These are phyloP conservation scores for Nitzschia sp. DNA, from an alignment of 108 stramenopile species.

Conservation along the genomic window DNA sequence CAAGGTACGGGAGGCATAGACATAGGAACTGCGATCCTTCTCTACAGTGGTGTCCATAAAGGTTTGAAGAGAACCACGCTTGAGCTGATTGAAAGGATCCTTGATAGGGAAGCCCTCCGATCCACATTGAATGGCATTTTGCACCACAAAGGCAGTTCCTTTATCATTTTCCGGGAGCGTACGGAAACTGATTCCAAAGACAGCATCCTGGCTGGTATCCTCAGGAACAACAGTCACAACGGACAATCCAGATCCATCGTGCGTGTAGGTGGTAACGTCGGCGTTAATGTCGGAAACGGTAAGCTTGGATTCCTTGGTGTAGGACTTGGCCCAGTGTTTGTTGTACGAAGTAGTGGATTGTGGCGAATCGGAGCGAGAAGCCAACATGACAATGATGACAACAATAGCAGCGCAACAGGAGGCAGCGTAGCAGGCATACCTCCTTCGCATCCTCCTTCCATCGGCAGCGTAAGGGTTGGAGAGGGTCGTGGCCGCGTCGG, in stretches of 20 bases:
- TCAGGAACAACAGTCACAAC: slow-evolving; percentile 76
- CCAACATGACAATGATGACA: background rate
- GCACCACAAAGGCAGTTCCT: slow-evolving; percentile 91
- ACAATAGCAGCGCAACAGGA: background rate
- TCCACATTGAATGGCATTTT: slow-evolving; percentile 91
- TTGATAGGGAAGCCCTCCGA: slow-evolving; percentile 85
- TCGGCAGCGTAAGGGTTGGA: slow-evolving; percentile 24
- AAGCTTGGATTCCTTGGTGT: background rate
- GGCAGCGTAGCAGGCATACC: slow-evolving; percentile 8
- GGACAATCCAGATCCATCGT: slow-evolving; percentile 70
- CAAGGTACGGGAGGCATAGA: slow-evolving; percentile 73
- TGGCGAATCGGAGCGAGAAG: background rate
- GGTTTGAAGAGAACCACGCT: slow-evolving; percentile 89
- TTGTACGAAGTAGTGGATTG: background rate
- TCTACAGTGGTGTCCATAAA: slow-evolving; percentile 93
- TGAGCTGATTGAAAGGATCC: slow-evolving; percentile 91
- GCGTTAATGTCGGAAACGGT: slow-evolving; percentile 2
- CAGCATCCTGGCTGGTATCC: slow-evolving; percentile 80
- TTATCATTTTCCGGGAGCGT: slow-evolving; percentile 80
- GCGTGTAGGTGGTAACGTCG: slow-evolving; percentile 27
- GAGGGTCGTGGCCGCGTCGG: slow-evolving; percentile 2
- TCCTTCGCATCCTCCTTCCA: slow-evolving; percentile 20
- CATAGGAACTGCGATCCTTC: slow-evolving; percentile 92
- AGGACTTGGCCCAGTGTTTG: slow-evolving; percentile 1
- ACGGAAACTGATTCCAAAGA: slow-evolving; percentile 93